Conservation (phyloP, 2,329 filamentous ascomycete species). For the Cordyceps pruinosa region DNA sequence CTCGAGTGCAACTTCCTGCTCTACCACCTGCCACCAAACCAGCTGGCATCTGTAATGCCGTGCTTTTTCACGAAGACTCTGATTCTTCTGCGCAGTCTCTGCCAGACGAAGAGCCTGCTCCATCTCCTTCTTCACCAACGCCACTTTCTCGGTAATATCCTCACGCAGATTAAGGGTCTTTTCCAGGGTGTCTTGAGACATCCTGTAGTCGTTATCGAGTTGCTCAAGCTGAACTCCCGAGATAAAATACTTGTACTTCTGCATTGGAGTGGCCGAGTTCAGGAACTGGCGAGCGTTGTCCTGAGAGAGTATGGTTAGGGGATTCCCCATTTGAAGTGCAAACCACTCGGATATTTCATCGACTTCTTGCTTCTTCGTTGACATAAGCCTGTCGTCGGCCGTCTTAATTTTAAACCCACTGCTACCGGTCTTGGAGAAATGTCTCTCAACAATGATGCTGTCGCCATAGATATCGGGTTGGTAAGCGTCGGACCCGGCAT, state of each 20-base stretch:
- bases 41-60: conserved; percentile 57
- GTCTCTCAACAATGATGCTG: conserved; percentile 82
- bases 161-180: conserved; percentile 40
- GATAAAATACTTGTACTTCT: conserved; percentile 96
- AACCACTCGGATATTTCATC: conserved; percentile 93
- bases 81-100: conserved; percentile 58
- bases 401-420: conserved; percentile 87
- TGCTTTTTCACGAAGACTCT: conserved; percentile 55
- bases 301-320: conserved; percentile 90
- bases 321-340: conserved; percentile 90
- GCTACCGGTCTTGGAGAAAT: conserved; percentile 68
- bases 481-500: conserved; percentile 78
- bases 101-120: conserved; percentile 58
- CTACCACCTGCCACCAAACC: conserved; percentile 81
- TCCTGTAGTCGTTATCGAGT: conserved; percentile 81
- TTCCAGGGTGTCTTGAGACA: conserved; percentile 74
- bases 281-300: conserved; percentile 92
- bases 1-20: conserved; percentile 55
- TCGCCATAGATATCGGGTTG: conserved; percentile 75
- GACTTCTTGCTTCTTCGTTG: conserved; percentile 76
- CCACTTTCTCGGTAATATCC: conserved; percentile 29
- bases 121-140: conserved; percentile 33
- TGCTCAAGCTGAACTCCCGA: conserved; percentile 91
- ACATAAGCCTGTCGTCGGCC: conserved; percentile 61
- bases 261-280: conserved; percentile 69